These are phyloP conservation scores for Scleromitrula shiraiana DNA, from an alignment of 2,329 filamentous ascomycete species.

Conservation along the genomic window DNA sequence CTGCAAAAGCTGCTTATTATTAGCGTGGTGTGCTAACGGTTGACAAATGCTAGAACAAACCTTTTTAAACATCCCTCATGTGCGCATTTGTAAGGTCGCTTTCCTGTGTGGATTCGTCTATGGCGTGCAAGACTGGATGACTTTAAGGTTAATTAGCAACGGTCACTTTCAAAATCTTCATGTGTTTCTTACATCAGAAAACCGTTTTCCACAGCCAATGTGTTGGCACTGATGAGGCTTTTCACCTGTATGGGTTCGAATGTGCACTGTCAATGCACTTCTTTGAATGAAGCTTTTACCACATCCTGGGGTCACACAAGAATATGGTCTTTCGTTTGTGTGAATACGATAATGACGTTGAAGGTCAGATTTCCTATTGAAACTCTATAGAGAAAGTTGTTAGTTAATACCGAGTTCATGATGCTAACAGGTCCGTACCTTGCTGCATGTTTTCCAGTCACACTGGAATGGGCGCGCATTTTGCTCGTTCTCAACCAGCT, in stretches of 20 bases:
- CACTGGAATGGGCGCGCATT: conserved; percentile 55
- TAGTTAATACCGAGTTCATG: conserved; percentile 1
- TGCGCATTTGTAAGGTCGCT: conserved; percentile 56
- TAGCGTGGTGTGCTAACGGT: conserved; percentile 7
- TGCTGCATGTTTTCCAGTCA: conserved; percentile 54
- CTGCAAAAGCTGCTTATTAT: conserved; percentile 52
- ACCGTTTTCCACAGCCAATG: conserved; percentile 57
- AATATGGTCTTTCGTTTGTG: conserved; percentile 62
- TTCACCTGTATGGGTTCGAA: conserved; percentile 62
- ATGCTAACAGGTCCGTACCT: conserved; percentile 37
- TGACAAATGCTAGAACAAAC: conserved; percentile 15
- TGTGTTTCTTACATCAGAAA: conserved; percentile 47
- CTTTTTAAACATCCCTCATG: conserved; percentile 34
- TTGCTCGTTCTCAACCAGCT: conserved; percentile 56
- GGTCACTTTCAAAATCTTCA: background rate
- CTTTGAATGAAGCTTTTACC: conserved; percentile 65
- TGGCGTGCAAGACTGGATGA: conserved; percentile 38
- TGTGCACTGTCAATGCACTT: conserved; percentile 63
- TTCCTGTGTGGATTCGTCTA: conserved; percentile 64
- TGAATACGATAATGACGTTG: conserved; percentile 65
- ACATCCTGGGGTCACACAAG: conserved; percentile 51
- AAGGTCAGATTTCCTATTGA: conserved; percentile 64
- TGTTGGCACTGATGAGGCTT: conserved; percentile 64
- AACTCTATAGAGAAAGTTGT: conserved; percentile 43
- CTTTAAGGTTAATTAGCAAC: conserved; percentile 19